Evolutionary conservation across 805 yeast genomes (phyloP), one percentile per base, ranked within the genome.

Genomic region (Babjeviella inositovora): DNA sequence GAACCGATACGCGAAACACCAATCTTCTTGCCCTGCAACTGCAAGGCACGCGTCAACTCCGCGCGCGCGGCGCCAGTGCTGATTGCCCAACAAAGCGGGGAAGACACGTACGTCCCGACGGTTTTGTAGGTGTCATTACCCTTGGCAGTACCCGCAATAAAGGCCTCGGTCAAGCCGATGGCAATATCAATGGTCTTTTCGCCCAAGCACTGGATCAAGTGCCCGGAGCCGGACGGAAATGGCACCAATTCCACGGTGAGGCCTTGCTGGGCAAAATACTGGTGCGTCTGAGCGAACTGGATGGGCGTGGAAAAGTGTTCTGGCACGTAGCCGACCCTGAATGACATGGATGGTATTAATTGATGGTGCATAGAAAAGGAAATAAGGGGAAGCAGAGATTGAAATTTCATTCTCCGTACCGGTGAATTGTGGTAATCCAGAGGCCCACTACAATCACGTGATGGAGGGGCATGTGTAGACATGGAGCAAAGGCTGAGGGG

Each of bases 241-340:
- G 82, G 76, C 13, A 71, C 45, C 30, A 73, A 49, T 32, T 74
- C 71, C 22, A 77, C 62, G 3, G 61, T 57, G 6, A 81, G 34
- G 3, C 65, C 68, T 16, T 47, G 39, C 6, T 47, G 46, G 5
- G 42, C 43, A 39, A 64, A 79, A 37, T 44, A 73, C 1, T 73
- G 73, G 23, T 79, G 58, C 22, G 52, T 30, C 28, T 58, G 39
- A 4, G 93, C 93, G 38, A 81, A 67, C 30, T 70, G 70, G 32
- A 84, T 52, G 4, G 95, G 95, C 0, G 94, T 77, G 18, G 90
- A 72, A 39, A 82, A 85, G 42, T 85, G 96, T 46, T 84, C 95
- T 3, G 95, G 95, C 24, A 84, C 70, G 48, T 67, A 77, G 3
- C 94, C 96, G 14, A 84, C 76, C 38, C 45, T 66, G 15, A 70